Evolutionary conservation across 225 moss, liverwort and hornwort genomes (phyloP), one percentile per base, ranked within the genome.

Genomic region (Sphagnum tenellum): DNA sequence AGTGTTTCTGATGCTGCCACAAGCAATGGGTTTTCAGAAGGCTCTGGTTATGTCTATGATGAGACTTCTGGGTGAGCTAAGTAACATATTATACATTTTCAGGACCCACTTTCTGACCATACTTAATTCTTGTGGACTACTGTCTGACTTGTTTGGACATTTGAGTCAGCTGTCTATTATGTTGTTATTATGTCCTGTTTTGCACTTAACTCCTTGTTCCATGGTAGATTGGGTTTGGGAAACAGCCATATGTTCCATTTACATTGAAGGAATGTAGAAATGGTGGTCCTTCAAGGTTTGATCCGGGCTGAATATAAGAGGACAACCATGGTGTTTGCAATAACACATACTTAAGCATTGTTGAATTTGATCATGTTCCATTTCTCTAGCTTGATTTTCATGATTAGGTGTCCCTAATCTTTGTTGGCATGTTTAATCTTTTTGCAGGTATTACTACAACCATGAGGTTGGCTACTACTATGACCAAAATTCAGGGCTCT

Each of bases 21-120:
- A 55, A 72, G 69, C 75, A 81, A 59, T 57, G 70, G 75, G n/a
- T 60, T 78, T 60, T 60, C 77, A 45, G 92, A 89, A 67, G 90
- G 83, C 66, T 88, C 96, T 65, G 96, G 96, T 71, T 98, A 98
- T 51, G 64, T 93, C 5, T 83, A 83, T 66, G 92, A 98, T 78
- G 82, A 79, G 50, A 68, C 76, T 72, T 87, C 96, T 65, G 88
- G 88, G 86, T 86, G 79, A 75, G 78, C 50, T 44, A 9, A 13
- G 58, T 44, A n/a, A 29, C 12, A 48, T 9, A 12, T 5, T 49
- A 49, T 64, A 6, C 14, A 3, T 7, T 47, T n/a, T n/a, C 9
- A 29, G 29, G 29, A 29, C 29, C 29, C 29, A 29, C 29, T 29
- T 29, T 29, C 29, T 29, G 29, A 1, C 29, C 29, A 29, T 29